These are phyloP conservation scores for Suillus placidus DNA, from an alignment of 768 basidiomycete genomes.

Conservation along the genomic window DNA sequence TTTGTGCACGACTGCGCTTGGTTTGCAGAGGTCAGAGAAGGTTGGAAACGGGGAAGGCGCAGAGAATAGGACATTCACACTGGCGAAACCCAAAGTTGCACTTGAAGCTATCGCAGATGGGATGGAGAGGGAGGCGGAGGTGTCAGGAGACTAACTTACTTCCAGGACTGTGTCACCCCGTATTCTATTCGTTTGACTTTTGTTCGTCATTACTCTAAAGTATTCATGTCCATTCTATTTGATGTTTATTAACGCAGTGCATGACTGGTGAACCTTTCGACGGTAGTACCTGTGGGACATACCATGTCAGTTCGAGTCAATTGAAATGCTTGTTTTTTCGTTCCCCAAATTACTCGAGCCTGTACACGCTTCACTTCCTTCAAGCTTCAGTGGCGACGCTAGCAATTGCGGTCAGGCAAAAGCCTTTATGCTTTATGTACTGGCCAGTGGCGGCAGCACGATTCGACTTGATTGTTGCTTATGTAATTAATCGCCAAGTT, in stretches of 20 bases:
- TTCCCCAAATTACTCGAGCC: neutral
- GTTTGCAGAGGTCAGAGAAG: slow-evolving; percentile 45
- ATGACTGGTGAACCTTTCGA: neutral
- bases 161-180: neutral
- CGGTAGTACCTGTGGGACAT: neutral
- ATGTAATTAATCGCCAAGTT: neutral
- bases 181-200: neutral
- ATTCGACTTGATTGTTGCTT: neutral
- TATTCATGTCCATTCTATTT: slow-evolving; percentile 5
- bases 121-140: slow-evolving; percentile 28
- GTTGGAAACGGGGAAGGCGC: slow-evolving; percentile 39
- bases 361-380: neutral
- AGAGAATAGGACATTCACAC: slow-evolving; percentile 50
- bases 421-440: neutral
- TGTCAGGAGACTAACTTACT: slow-evolving; percentile 2
- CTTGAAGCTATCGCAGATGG: slow-evolving; percentile 39
- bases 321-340: neutral
- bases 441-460: neutral
- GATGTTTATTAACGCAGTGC: slow-evolving; percentile 1
- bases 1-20: slow-evolving; percentile 61
- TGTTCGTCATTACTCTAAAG: neutral
- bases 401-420: neutral
- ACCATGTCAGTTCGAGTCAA: neutral
- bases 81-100: slow-evolving; percentile 60
- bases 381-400: neutral